A percentile compares a stretch with the other conserved stretches of the same genome.
Evolutionary conservation across 805 yeast species (phyloP).

Genomic region (Barnettozyma siamensis): DNA sequence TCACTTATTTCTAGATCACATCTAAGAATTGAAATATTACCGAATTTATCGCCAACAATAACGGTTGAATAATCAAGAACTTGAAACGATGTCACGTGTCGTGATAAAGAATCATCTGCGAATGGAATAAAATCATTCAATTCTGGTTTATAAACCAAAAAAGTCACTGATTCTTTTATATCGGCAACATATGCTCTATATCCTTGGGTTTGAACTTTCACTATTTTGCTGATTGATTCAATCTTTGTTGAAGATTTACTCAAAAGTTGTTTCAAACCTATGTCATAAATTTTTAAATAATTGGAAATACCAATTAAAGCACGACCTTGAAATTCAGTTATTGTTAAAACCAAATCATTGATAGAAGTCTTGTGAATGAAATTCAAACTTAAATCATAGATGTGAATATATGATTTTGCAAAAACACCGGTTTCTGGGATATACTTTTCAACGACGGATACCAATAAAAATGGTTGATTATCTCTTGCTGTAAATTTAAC

Average conservation of each 20-base stretch:
- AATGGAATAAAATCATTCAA: conserved; percentile 52
- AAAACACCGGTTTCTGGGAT: conserved; percentile 14
- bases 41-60: conserved; percentile 83
- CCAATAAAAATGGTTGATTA: conserved; percentile 33
- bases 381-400: conserved; percentile 34
- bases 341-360: conserved; percentile 40
- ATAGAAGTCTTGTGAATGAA: conserved; percentile 58
- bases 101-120: conserved; percentile 60
- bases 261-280: conserved; percentile 77
- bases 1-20: conserved; percentile 45
- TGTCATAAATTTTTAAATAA: conserved; percentile 53
- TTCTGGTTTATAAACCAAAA: conserved; percentile 44
- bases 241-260: conserved; percentile 52
- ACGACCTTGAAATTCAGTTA: conserved; percentile 52
- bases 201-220: conserved; percentile 49
- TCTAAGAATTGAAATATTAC: conserved; percentile 67
- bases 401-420: conserved; percentile 19
- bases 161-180: conserved; percentile 56
- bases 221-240: conserved; percentile 42
- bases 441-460: conserved; percentile 33
- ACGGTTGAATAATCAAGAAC: conserved; percentile 72
- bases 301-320: conserved; percentile 54
- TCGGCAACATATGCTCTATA: conserved; percentile 68
- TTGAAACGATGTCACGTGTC: conserved; percentile 58
- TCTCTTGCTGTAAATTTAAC: conserved; percentile 23